These are phyloP conservation scores for Alternaria hordeiaustralica DNA, from an alignment of 2,329 filamentous ascomycete genomes.

Conservation along the genomic window DNA sequence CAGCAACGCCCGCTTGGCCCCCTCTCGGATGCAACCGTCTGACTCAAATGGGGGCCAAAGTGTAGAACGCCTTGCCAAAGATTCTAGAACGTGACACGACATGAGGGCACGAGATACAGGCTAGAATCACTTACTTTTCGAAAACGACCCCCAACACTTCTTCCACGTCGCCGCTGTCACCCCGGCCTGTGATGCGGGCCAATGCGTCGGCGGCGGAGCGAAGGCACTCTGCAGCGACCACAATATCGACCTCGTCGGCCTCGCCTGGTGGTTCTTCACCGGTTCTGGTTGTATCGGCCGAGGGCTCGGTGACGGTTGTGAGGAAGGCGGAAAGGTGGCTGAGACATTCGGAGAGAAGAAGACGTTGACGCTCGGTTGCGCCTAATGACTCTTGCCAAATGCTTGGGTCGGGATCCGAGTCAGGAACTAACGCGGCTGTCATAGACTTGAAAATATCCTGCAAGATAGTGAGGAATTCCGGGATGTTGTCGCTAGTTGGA, in stretches of 20 bases:
- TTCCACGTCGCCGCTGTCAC: slow-evolving; percentile 87
- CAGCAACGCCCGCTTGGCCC: slow-evolving; percentile 1
- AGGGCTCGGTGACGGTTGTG: slow-evolving; percentile 55
- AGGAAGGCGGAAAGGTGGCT: slow-evolving; percentile 76
- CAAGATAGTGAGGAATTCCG: slow-evolving; percentile 71
- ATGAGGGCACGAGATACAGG: background rate
- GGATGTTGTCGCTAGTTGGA: slow-evolving; percentile 69
- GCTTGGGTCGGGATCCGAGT: slow-evolving; percentile 61
- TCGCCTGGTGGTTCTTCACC: background rate
- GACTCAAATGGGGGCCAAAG: slow-evolving; percentile 8
- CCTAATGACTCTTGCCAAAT: slow-evolving; percentile 85
- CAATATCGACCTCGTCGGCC: slow-evolving; percentile 73
- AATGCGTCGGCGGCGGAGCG: slow-evolving; percentile 57
- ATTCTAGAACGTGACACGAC: slow-evolving; percentile 4
- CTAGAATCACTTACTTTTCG: slow-evolving; percentile 75
- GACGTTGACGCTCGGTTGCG: slow-evolving; percentile 86
- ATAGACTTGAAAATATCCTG: slow-evolving; percentile 72
- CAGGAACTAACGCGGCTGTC: slow-evolving; percentile 62
- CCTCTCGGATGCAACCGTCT: slow-evolving; percentile 8
- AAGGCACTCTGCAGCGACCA: slow-evolving; percentile 87
- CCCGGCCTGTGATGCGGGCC: slow-evolving; percentile 86
- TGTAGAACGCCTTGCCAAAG: slow-evolving; percentile 1
- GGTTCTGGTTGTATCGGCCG: slow-evolving; percentile 6
- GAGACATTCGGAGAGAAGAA: slow-evolving; percentile 78
- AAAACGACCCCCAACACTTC: slow-evolving; percentile 97